These are phyloP conservation scores for Coemansia sp. DNA, from an alignment of 192 early-diverging fungal species.

Conservation along the genomic window DNA sequence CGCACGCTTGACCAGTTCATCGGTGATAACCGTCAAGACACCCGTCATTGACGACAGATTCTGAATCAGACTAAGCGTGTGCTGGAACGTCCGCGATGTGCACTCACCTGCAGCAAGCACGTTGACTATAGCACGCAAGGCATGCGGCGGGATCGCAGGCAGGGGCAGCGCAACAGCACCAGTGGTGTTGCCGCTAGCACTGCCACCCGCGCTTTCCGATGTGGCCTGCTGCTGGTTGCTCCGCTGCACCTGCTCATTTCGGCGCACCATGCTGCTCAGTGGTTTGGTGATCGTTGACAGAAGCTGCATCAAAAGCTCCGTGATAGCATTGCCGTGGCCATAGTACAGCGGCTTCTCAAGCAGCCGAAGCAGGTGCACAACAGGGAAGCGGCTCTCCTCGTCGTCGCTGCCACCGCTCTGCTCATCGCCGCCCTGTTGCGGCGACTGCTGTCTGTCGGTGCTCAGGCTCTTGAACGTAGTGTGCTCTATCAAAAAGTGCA, in stretches of 20 bases:
- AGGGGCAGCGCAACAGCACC: slow-evolving; percentile 55
- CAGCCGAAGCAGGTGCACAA: slow-evolving; percentile 75
- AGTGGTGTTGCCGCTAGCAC: not conserved
- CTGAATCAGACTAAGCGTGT: slow-evolving; percentile 85
- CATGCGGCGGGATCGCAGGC: slow-evolving; percentile 78
- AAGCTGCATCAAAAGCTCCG: slow-evolving; percentile 87
- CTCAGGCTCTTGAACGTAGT: slow-evolving; percentile 15
- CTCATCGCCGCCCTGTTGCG: slow-evolving; percentile 45
- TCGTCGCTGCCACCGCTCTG: too few species aligned
- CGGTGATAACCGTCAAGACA: slow-evolving; percentile 68
- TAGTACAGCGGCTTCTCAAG: slow-evolving; percentile 82
- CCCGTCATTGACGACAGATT: slow-evolving; percentile 71
- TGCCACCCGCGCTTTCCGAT: not conserved
- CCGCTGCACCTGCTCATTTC: slow-evolving; percentile 45
- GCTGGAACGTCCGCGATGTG: slow-evolving; percentile 92
- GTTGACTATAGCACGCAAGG: slow-evolving; percentile 81
- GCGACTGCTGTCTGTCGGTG: slow-evolving; percentile 48
- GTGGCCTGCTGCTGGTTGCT: slow-evolving; percentile 8
- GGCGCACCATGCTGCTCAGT: slow-evolving; percentile 58
- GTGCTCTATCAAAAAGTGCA: slow-evolving; percentile 62
- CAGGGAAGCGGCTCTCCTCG: slow-evolving; percentile 52
- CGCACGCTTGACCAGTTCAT: slow-evolving; percentile 72
- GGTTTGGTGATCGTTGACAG: slow-evolving; percentile 76
- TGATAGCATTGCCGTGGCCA: slow-evolving; percentile 64
- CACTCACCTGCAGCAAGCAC: slow-evolving; percentile 88